Base-by-base conservation (phyloP, 768 basidiomycete species). In the Lactarius hatsudake region DNA sequence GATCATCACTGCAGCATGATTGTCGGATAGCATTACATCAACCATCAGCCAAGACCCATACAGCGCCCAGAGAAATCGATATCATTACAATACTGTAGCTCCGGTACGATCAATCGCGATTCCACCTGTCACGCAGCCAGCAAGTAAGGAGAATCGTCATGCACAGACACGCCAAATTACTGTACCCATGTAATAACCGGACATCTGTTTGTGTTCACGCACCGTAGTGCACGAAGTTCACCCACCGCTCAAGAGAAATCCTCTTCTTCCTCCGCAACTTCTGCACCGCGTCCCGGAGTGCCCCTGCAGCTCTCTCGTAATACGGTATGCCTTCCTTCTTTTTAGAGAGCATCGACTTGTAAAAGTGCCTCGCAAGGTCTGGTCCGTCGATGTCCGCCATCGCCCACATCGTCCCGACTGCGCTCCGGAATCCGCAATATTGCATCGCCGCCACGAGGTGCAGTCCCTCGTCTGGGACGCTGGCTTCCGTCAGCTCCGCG, bases 401-500 rank as follows among this genome's bases (percentile, higher is more conserved):
- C 20, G 43, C 20, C 43, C 43, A 45, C 43, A 45, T 45, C 18
- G 43, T 45, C 43, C 43, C 43, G 3, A 45, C 43, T 2, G 43
- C 18, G 43, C 43, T n/a, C 43, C 6, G 43, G 8, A n/a, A 45
- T 45, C 43, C 43, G 20, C 43, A 45, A 45, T 45, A 45, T 20
- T 45, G 43, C 43, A 45, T 45, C 43, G 43, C 43, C 3, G 43
- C 20, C 0, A n/a, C 20, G 3, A 45, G 43, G 43, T 45, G 43
- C 43, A 45, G 20, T 9, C 20, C 20, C 18, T 45, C 43, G 43
- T 45, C 43, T 6, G 43, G 6, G 20, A 45, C 8, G 20, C 20
- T 45, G 42, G 59, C 67, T 10, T 64, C 23, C 58, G 63, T 34
- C 63, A 64, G 23, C 55, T 57, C 43, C 28, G 43, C 43, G 20